A percentile compares a stretch with the other conserved stretches of the same genome.
Conservation (phyloP, 306 rosid species). For the Fragaria nilgerrensis region DNA sequence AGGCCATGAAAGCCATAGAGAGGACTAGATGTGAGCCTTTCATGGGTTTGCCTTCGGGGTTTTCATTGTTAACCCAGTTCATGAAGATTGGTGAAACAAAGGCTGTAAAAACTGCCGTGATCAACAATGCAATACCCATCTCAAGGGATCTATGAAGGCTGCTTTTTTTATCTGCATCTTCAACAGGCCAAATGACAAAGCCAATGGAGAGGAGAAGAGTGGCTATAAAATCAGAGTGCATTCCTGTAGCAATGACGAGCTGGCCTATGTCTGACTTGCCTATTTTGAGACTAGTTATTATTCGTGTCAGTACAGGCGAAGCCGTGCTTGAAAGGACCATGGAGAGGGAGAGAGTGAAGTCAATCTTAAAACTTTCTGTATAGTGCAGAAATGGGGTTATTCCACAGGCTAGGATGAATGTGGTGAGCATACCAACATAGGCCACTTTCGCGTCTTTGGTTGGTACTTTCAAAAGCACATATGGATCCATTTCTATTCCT, state of each 20-base stretch:
- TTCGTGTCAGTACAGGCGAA: constrained; percentile 78
- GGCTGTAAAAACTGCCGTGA: constrained; percentile 54
- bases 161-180: constrained; percentile 15
- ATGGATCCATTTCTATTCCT: constrained; percentile 95
- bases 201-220: constrained; percentile 60
- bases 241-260: constrained; percentile 78
- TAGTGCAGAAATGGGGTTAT: constrained; percentile 39
- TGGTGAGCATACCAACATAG: constrained; percentile 54
- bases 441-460: constrained; percentile 71
- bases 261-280: constrained; percentile 91
- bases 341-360: constrained; percentile 53
- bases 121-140: constrained; percentile 37
- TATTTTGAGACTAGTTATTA: constrained; percentile 64
- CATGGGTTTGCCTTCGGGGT: constrained; percentile 88
- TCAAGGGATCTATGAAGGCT: constrained; percentile 13
- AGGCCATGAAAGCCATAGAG: constrained; percentile 73
- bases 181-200: constrained; percentile 44
- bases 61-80: constrained; percentile 88
- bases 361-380: constrained; percentile 22
- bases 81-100: constrained; percentile 61
- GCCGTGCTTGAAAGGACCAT: constrained; percentile 68
- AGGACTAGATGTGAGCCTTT: constrained; percentile 84
- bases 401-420: constrained; percentile 50
- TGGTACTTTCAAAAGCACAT: constrained; percentile 46
- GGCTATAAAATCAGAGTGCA: constrained; percentile 75